Evolutionary conservation across 129 eudicot species (phyloP).

Genomic region (Lonicera japonica): DNA sequence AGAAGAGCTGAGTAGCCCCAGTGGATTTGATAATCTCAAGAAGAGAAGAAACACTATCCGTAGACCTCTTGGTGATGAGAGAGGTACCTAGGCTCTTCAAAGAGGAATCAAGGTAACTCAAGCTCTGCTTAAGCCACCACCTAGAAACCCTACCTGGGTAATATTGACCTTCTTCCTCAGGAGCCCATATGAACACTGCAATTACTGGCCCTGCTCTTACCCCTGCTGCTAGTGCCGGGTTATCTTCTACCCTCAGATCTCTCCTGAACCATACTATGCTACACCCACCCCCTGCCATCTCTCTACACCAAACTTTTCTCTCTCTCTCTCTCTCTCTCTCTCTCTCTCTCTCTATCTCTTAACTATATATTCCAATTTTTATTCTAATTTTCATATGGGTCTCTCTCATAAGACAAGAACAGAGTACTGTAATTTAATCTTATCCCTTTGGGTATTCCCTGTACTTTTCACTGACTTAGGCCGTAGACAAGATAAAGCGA

Average conservation of each 20-base stretch:
- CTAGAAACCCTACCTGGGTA: conserved; percentile 95
- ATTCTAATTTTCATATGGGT: neutral
- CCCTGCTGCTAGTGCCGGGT: conserved; percentile 91
- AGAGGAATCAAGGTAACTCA: conserved; percentile 76
- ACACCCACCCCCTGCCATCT: conserved; percentile 56
- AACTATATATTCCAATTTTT: neutral
- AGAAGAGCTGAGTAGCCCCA: conserved; percentile 87
- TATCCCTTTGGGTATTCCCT: conserved; percentile 16
- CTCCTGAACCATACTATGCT: conserved; percentile 99
- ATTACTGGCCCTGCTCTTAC: conserved; percentile 89
- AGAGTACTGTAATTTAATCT: conserved; percentile 12
- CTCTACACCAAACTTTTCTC: neutral
- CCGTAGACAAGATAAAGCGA: conserved; percentile 11
- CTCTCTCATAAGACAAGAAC: conserved; percentile 14
- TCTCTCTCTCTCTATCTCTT: neutral
- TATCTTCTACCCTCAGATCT: conserved; percentile 95
- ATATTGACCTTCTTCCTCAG: conserved; percentile 94
- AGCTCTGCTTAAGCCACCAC: conserved; percentile 98
- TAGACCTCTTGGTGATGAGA: conserved; percentile 82
- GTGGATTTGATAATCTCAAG: conserved; percentile 74
- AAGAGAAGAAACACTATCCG: conserved; percentile 81
- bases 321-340: neutral
- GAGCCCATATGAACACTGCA: conserved; percentile 85
- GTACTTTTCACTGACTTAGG: conserved; percentile 20
- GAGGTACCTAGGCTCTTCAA: conserved; percentile 76